These are phyloP conservation scores for Paecilomyces niveus DNA, from an alignment of 2,329 filamentous ascomycete species.

Conservation along the genomic window DNA sequence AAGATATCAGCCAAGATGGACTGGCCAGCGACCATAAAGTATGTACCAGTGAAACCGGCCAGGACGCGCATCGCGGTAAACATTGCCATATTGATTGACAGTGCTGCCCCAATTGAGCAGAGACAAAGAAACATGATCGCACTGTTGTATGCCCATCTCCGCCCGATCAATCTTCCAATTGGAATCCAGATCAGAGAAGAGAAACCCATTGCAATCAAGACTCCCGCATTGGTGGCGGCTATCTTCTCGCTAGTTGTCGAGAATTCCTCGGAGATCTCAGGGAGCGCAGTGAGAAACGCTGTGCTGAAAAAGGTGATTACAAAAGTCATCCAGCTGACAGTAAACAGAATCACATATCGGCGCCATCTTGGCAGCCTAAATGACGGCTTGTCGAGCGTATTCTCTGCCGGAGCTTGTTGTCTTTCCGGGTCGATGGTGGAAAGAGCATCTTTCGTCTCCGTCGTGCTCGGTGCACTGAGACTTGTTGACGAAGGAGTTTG, in stretches of 20 bases:
- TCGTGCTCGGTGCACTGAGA: neutral
- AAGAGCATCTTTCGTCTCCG: neutral
- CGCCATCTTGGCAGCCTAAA: conserved; percentile 22
- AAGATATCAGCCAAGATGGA: conserved; percentile 34
- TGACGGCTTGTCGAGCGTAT: neutral
- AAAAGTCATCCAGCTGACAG: conserved; percentile 36
- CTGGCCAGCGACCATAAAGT: conserved; percentile 34
- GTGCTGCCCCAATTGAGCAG: conserved; percentile 25
- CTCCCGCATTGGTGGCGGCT: conserved; percentile 31
- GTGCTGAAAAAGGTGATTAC: conserved; percentile 37
- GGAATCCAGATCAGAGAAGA: conserved; percentile 32
- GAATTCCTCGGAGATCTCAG: conserved; percentile 34
- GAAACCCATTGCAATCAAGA: conserved; percentile 31
- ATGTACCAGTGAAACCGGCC: conserved; percentile 30
- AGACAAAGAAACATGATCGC: conserved; percentile 26
- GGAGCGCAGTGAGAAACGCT: conserved; percentile 32
- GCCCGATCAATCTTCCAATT: conserved; percentile 21
- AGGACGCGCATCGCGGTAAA: conserved; percentile 31
- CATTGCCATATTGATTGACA: conserved; percentile 21
- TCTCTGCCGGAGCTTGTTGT: neutral
- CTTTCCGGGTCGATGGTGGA: neutral
- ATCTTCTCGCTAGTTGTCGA: conserved; percentile 26
- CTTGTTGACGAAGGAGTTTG: neutral
- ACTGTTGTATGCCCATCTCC: conserved; percentile 24
- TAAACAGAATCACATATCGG: conserved; percentile 36